Evolutionary conservation across 2,329 filamentous ascomycete genomes (phyloP), one percentile per base, ranked within the genome.

Genomic region (Pseudomassariella vexata): DNA sequence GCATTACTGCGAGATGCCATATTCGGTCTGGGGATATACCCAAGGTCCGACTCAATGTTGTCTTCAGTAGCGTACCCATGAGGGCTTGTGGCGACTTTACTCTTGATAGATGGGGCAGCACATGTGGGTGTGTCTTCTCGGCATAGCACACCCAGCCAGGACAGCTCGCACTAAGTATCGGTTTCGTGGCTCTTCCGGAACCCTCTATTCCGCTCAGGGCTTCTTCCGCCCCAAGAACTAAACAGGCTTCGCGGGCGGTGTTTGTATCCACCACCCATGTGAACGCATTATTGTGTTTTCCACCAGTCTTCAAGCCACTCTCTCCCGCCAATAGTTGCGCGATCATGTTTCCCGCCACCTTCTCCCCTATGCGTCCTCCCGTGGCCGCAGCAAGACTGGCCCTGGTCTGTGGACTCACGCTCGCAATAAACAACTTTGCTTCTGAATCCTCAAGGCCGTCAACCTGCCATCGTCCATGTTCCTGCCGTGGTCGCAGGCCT

Each of bases 121-220:
- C 79, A 51, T 95, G 82, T 2, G 92, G 88, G 52, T 98, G 92
- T 34, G 90, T 96, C 64, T 98, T 96, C 58, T 98, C 92, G 17
- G 90, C 90, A 52, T 98, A 98, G 62, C 92, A 98, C 35, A 98
- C 90, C 89, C 94, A 98, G 6, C 92, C 92, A 1, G 92, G 92
- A 56, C 92, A 98, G 14, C 87, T 87, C 4, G 89, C 89, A 7
- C 89, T 87, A 25, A 98, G 70, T 19, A 90, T 78, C 0, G 86
- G 85, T 33, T 66, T 65, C 15, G 50, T 42, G 5, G 55, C 22
- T 42, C 35, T 19, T 19, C 27, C 29, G 34, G 25, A 45, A 37
- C 18, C 29, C 12, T 33, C 47, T 34, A 55, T 48, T 32, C 56
- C 57, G 26, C 60, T 57, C 14, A 77, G 61, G 7, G 84, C 79